Conservation (phyloP, 441 rosid species). For the Adansonia rubrostipa region DNA sequence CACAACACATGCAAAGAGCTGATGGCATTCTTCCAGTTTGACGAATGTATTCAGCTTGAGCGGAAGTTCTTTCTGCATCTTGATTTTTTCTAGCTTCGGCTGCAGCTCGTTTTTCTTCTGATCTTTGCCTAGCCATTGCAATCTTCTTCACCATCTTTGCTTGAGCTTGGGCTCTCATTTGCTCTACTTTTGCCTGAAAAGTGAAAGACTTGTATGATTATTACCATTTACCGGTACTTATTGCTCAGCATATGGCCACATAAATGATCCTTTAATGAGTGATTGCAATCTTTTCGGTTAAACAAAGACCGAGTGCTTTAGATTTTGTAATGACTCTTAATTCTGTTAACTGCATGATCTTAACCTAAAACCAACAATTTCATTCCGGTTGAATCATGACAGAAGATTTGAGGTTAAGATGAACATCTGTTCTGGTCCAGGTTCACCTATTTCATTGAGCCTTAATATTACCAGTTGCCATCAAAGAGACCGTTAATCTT, state of each 20-base stretch:
- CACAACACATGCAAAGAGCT: slow-evolving; percentile 65
- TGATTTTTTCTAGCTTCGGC: slow-evolving; percentile 69
- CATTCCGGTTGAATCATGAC: background rate
- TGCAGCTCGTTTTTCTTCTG: slow-evolving; percentile 74
- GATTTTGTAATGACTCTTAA: slow-evolving; percentile 10
- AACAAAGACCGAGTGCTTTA: background rate
- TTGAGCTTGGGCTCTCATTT: slow-evolving; percentile 76
- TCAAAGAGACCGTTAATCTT: background rate
- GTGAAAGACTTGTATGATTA: background rate
- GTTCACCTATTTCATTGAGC: background rate
- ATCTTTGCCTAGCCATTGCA: slow-evolving; percentile 74
- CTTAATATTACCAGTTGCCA: background rate
- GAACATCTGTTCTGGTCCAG: background rate
- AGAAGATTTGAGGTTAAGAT: background rate
- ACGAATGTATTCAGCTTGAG: slow-evolving; percentile 73
- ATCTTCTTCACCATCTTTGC: slow-evolving; percentile 88
- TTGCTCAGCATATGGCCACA: slow-evolving; percentile 11
- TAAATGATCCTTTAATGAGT: background rate
- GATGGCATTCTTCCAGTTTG: slow-evolving; percentile 72
- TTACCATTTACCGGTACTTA: background rate
- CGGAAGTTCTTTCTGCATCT: slow-evolving; percentile 71
- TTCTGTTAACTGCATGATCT: background rate
- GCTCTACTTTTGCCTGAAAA: slow-evolving; percentile 80
- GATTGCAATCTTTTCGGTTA: background rate
- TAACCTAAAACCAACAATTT: background rate